A percentile compares a stretch with the other conserved stretches of the same genome.
Conservation (phyloP, 2,329 filamentous ascomycete genomes). For the Tolypocladium tundrense region DNA sequence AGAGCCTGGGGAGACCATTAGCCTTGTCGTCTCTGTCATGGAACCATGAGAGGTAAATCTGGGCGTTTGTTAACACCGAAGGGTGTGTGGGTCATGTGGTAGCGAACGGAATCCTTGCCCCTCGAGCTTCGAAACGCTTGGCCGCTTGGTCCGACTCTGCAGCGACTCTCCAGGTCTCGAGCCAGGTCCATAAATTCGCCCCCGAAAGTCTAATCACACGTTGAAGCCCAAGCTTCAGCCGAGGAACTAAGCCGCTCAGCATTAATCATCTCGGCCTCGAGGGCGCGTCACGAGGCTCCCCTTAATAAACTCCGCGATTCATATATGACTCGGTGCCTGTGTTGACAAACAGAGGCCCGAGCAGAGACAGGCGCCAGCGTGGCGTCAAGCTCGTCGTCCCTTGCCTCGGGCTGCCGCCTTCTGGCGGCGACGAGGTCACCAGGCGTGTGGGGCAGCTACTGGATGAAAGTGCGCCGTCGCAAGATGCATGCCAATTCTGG, state of each 20-base stretch:
- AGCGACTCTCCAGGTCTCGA: neutral
- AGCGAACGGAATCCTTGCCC: neutral
- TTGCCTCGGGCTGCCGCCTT: neutral
- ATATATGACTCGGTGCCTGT: neutral
- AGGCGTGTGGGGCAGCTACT: neutral
- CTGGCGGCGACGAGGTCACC: neutral
- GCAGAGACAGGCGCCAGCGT: neutral
- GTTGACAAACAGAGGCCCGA: too few species aligned
- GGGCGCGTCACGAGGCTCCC: neutral
- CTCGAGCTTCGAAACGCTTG: neutral
- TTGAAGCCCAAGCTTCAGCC: neutral
- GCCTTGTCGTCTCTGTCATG: neutral
- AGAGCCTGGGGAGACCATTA: neutral
- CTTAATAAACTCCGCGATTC: neutral
- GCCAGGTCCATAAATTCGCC: neutral
- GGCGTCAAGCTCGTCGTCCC: neutral
- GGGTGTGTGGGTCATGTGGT: neutral
- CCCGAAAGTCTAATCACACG: neutral
- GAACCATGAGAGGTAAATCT: neutral
- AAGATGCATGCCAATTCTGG: neutral
- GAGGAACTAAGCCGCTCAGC: neutral
- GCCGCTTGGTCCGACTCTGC: neutral
- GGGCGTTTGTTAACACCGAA: neutral
- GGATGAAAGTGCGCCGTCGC: neutral
- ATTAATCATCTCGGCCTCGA: neutral